Evolutionary conservation across 495 filamentous ascomycete genomes (phyloP).

Genomic region (Lasiosphaeria hispida): DNA sequence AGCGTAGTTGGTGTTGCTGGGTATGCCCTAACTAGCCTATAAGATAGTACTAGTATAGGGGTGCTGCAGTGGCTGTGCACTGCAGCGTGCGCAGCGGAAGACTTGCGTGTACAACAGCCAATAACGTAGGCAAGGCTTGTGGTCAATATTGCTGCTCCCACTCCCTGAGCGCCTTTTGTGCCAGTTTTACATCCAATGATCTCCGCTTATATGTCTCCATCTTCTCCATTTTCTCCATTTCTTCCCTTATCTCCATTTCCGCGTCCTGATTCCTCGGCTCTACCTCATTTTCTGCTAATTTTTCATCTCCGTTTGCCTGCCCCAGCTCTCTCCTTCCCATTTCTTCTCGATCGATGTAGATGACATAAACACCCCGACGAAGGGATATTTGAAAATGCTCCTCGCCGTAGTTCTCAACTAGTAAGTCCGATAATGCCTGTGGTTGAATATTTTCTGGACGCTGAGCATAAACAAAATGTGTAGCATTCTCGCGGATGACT

Average conservation of each 20-base stretch:
- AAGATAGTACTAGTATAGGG: no score
- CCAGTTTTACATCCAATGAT: not conserved
- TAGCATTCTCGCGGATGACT: not conserved
- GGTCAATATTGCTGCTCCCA: no score
- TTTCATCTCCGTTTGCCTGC: not conserved
- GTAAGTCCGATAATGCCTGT: not conserved
- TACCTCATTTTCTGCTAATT: no score
- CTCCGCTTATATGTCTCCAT: slow-evolving; percentile 3
- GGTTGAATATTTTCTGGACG: not conserved
- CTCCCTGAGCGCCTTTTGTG: not conserved
- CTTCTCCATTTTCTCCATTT: slow-evolving; percentile 42
- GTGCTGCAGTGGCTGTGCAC: no score
- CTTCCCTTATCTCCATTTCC: slow-evolving; percentile 22
- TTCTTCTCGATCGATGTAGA: not conserved
- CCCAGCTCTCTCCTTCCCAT: not conserved
- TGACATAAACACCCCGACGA: not conserved
- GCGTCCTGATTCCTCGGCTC: no score
- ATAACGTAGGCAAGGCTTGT: no score
- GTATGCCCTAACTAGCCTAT: no score
- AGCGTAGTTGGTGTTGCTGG: not conserved
- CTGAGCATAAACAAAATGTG: not conserved
- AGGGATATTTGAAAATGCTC: not conserved
- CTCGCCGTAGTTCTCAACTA: not conserved
- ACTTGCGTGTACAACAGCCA: no score
- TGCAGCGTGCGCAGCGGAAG: no score